These are phyloP conservation scores for Globisporangium irregulare DNA, from an alignment of 352 stramenopile species.

Conservation along the genomic window DNA sequence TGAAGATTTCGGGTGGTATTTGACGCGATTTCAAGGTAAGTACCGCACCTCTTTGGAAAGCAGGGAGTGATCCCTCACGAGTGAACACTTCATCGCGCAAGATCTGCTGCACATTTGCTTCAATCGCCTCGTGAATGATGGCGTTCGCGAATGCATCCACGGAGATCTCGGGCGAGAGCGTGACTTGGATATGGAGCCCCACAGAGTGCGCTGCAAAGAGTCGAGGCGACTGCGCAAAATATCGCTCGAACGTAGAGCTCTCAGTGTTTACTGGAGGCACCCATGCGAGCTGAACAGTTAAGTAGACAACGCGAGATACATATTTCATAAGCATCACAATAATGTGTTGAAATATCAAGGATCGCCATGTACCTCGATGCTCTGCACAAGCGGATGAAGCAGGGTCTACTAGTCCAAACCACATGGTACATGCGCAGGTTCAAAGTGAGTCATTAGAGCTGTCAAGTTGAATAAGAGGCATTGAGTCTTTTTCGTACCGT, in stretches of 20 bases:
- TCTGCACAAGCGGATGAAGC: slow-evolving; percentile 33
- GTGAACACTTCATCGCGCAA: slow-evolving; percentile 25
- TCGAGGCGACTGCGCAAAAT: slow-evolving; percentile 25
- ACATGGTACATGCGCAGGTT: too few species aligned
- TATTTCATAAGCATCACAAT: not conserved
- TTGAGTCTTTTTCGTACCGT: slow-evolving; percentile 15
- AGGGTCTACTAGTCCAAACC: not conserved
- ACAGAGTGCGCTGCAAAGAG: slow-evolving; percentile 25
- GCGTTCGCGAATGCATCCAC: slow-evolving; percentile 17
- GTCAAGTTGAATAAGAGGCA: too few species aligned
- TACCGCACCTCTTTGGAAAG: slow-evolving; percentile 18
- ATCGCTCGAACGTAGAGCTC: slow-evolving; percentile 38
- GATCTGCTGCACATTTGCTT: slow-evolving; percentile 30
- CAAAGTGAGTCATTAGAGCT: not conserved
- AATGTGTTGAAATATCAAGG: not conserved
- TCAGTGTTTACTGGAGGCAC: slow-evolving; percentile 16
- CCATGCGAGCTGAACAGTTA: slow-evolving; percentile 32
- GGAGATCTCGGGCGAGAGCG: not conserved
- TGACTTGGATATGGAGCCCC: slow-evolving; percentile 34
- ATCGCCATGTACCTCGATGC: slow-evolving; percentile 30
- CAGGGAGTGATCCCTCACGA: slow-evolving; percentile 5
- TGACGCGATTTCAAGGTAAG: not conserved
- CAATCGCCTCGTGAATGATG: slow-evolving; percentile 24
- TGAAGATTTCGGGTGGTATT: not conserved
- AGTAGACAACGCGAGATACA: too few species aligned